Base-by-base conservation (phyloP, 495 filamentous ascomycete genomes). In the Tetracladium setigerum region DNA sequence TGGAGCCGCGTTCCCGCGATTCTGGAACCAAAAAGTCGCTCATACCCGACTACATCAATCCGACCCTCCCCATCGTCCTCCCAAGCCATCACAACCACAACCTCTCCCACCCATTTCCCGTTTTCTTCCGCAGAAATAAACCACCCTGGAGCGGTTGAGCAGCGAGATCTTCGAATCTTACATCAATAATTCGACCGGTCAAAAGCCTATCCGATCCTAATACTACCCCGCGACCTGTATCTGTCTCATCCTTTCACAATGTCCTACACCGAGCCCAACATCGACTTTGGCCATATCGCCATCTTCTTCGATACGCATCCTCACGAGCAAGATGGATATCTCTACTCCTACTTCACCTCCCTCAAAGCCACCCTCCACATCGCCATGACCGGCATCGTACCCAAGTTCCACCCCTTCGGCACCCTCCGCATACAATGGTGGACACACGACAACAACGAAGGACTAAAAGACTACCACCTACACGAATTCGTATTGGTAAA, bases 301-400 rank as follows among this genome's bases (percentile, higher is more conserved):
- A 55, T 55, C 22, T 55, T 55, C 38, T 47, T 55, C 43, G 52
- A 55, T 18, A 50, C 52, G 31, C 46, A 55, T 14, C 52, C 52
- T 15, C 47, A 55, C 32, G 47, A 55, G 14, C 52, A 55, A 39
- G 52, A 55, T 11, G 42, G 47, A 4, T 55, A 55, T 30, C 24
- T 45, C 37, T 55, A 30, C 24, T 55, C 52, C 13, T 55, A 50
- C 38, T 55, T 42, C 37, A 32, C 41, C 6, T 41, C 38, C 30
- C 33, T 55, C 31, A 55, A 55, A 39, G 27, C 36, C 19, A 43
- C 34, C n/a, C 33, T 55, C 13, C 30, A 46, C 6, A 55, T 50
- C 18, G 47, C 52, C 3, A 46, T 18, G 13, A 55, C 52, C 4
- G 52, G 52, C n/a, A 18, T 46, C 19, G 52, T 55, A 11, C 38